Percentiles rank a stretch among this genome's conserved stretches.
Conservation (phyloP, 2,329 filamentous ascomycete species). For the Ophiostoma himal-ulmi region DNA sequence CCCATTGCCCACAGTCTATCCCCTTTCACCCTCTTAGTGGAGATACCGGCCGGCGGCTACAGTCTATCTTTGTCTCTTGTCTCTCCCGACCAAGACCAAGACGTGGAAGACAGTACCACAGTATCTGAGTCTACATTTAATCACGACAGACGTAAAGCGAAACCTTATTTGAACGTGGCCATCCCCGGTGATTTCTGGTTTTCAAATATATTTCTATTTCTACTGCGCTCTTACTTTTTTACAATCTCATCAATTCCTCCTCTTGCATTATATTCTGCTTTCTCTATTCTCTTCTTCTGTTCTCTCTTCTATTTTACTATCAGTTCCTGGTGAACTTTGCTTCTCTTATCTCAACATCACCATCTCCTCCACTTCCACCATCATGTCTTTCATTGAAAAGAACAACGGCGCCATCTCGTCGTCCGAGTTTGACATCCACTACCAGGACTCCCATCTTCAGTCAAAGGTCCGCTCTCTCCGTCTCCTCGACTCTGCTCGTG, state of each 20-base stretch:
- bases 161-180: background rate
- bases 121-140: background rate
- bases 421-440: slow-evolving; percentile 47
- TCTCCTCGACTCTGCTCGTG: slow-evolving; percentile 40
- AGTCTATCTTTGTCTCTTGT: slow-evolving; percentile 2
- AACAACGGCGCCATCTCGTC: slow-evolving; percentile 29
- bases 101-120: background rate
- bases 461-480: slow-evolving; percentile 38
- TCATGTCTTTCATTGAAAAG: slow-evolving; percentile 19
- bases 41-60: background rate
- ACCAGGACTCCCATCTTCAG: slow-evolving; percentile 36
- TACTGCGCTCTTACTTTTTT: background rate
- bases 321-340: slow-evolving; percentile 16
- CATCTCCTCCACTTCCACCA: background rate
- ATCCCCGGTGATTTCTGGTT: background rate
- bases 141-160: background rate
- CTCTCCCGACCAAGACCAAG: background rate
- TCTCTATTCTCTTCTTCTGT: background rate
- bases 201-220: background rate
- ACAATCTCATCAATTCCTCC: background rate
- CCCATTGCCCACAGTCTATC: background rate
- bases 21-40: background rate
- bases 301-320: background rate
- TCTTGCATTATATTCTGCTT: background rate
- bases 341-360: background rate